Evolutionary conservation across 768 basidiomycete species (phyloP).

Genomic region (Leccinum fibrillosum): DNA sequence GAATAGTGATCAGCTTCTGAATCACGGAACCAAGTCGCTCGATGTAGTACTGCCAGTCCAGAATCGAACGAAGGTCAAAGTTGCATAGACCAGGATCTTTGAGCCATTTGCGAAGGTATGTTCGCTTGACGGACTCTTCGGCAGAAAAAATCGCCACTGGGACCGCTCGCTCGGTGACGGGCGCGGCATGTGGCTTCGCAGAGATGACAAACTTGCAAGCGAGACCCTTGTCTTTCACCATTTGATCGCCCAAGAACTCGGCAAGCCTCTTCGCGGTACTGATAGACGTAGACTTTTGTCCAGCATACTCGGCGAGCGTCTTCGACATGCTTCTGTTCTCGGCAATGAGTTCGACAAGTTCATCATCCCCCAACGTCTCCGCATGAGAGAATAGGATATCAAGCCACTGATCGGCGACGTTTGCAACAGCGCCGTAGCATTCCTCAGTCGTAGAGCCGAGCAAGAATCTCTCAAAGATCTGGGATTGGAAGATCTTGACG

Average conservation of each 20-base stretch:
- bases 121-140: slow-evolving; percentile 85
- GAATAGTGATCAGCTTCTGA: slow-evolving; percentile 98
- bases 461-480: slow-evolving; percentile 97
- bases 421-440: slow-evolving; percentile 91
- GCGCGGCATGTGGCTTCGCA: slow-evolving; percentile 85
- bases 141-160: slow-evolving; percentile 98
- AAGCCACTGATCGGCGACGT: slow-evolving; percentile 95
- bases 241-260: slow-evolving; percentile 95
- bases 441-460: slow-evolving; percentile 85
- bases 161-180: slow-evolving; percentile 95
- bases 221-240: slow-evolving; percentile 99
- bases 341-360: slow-evolving; percentile 95
- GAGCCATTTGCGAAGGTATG: slow-evolving; percentile 93
- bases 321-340: slow-evolving; percentile 98
- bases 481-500: slow-evolving; percentile 99
- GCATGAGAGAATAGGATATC: slow-evolving; percentile 90
- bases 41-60: slow-evolving; percentile 99
- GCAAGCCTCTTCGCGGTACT: slow-evolving; percentile 92
- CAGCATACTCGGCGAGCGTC: slow-evolving; percentile 93
- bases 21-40: slow-evolving; percentile 97
- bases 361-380: slow-evolving; percentile 82
- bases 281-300: slow-evolving; percentile 98
- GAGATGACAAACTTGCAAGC: slow-evolving; percentile 99
- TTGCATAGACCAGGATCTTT: slow-evolving; percentile 85
- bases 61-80: slow-evolving; percentile 90